A percentile compares a stretch with the other conserved stretches of the same genome.
Evolutionary conservation across 352 stramenopile species (phyloP).

Genomic region (Globisporangium rhizosaccharum): DNA sequence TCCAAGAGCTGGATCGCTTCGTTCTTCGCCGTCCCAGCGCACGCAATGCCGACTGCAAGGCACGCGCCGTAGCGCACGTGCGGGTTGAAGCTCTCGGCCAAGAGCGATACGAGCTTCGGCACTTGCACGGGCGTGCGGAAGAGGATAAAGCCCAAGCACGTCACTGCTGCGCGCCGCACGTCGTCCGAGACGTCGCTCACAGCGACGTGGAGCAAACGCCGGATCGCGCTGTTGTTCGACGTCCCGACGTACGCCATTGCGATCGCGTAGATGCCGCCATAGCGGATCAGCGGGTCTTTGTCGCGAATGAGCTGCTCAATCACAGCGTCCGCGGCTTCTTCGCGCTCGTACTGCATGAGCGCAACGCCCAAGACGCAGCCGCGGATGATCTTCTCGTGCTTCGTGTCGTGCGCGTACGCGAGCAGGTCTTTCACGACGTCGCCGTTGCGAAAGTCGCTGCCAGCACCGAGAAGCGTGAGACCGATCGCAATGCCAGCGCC

Average conservation of each 20-base stretch:
- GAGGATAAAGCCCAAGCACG: constrained; percentile 96
- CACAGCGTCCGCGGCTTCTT: constrained; percentile 94
- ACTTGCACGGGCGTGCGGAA: constrained; percentile 96
- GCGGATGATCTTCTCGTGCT: constrained; percentile 99
- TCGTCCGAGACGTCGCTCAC: constrained; percentile 99
- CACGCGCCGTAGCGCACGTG: constrained; percentile 99
- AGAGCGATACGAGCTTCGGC: constrained; percentile 88
- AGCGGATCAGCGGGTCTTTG: constrained; percentile 97
- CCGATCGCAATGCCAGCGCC: constrained; percentile 97
- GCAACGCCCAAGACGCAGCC: constrained; percentile 97
- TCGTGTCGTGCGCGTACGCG: constrained; percentile 97
- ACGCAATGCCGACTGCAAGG: constrained; percentile 98
- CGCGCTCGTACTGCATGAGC: constrained; percentile 97
- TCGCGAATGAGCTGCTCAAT: constrained; percentile 97
- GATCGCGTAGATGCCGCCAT: constrained; percentile 97
- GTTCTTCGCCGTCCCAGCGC: constrained; percentile 94
- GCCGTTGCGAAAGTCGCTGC: constrained; percentile 76
- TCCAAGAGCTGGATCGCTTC: constrained; percentile 97
- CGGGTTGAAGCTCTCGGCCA: constrained; percentile 99
- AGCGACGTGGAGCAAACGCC: constrained; percentile 96
- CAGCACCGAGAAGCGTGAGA: constrained; percentile 94
- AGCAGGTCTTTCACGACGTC: constrained; percentile 92
- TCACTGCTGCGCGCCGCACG: constrained; percentile 97
- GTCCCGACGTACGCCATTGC: constrained; percentile 97
- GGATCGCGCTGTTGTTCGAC: constrained; percentile 96